Base-by-base conservation (phyloP, 176 grass and related monocot species). In the Aegilops tauschii region DNA sequence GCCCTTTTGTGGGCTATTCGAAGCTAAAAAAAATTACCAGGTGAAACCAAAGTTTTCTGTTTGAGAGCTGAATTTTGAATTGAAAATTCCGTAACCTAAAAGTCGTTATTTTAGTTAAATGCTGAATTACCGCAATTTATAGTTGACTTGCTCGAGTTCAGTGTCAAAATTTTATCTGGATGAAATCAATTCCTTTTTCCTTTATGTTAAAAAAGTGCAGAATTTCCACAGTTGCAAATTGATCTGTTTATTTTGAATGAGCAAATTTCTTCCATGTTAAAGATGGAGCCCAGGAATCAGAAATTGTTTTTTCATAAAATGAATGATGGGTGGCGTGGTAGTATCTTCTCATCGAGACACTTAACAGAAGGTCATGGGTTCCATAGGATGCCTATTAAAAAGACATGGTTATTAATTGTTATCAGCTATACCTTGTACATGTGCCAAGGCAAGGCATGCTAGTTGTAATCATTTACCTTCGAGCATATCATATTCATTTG, bases 261-360 rank as follows among this genome's bases (percentile, higher is more conserved):
- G 61, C 8, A 80, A 63, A 80, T 45, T 45, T 45, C 32, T 79
- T 79, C 78, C 61, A 61, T 20, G 37, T 65, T 81, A 18, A 81
- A 81, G 63, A 28, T 80, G 62, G 44, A 66, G 25, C 9, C 66
- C 39, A 6, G 9, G 62, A 66, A 81, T 49, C 30, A 25, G 5
- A 64, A 66, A 17, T 66, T 81, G 9, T 66, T 7, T 25, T 39
- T 80, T 45, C 14, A 18, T 80, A 37, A 45, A 80, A 45, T 61
- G 39, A 65, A 80, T 64, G 59, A 16, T 65, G 37, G 25, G 78
- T 4, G n/a, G 32, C 27, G 23, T 23, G 34, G n/a, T 36, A 44
- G 13, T 23, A 23, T 58, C 21, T 63, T 25, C 11, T 71, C 47
- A 11, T 70, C 11, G 21, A 70, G 65, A 66, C 65, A 56, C 30